phyloP scores from a whole-genome alignment of 495 filamentous ascomycete species.

The Lasiosphaeria ovina region DNA sequence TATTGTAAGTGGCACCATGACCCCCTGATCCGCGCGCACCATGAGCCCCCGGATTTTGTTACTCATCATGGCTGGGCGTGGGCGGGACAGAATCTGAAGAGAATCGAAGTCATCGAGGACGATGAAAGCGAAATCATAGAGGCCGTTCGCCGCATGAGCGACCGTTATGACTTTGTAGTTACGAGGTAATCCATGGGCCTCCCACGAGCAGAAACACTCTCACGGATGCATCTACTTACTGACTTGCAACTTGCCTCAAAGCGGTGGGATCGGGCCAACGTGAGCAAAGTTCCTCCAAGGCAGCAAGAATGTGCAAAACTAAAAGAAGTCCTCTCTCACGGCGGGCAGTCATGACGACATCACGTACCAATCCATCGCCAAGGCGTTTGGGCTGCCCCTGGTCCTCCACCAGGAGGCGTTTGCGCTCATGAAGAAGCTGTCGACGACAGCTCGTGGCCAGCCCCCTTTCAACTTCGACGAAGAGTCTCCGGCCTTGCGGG shows the following conservation, averaged over 20 bases:
- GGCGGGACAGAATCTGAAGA: constrained; percentile 61
- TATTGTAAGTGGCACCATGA: constrained; percentile 49
- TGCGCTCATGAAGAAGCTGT: constrained; percentile 77
- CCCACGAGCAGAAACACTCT: not conserved
- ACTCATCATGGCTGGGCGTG: too few relatives aligned
- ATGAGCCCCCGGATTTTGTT: too few relatives aligned
- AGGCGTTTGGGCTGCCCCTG: constrained; percentile 76
- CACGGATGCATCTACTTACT: constrained; percentile 7
- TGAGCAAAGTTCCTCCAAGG: constrained; percentile 32
- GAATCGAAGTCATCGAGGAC: constrained; percentile 89
- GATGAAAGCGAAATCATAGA: constrained; percentile 89
- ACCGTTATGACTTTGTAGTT: constrained; percentile 87
- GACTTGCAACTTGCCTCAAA: constrained; percentile 20
- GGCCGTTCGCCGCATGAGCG: constrained; percentile 79
- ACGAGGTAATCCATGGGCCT: constrained; percentile 50
- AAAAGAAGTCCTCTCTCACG: not conserved
- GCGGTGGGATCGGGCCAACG: constrained; percentile 94
- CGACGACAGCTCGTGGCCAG: constrained; percentile 66
- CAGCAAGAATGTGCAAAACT: not conserved
- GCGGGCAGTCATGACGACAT: constrained; percentile 84
- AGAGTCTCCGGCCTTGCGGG: constrained; percentile 71
- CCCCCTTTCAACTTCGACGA: constrained; percentile 81
- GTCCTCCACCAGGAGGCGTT: constrained; percentile 72
- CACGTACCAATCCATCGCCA: constrained; percentile 90
- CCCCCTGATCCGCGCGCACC: too few relatives aligned